Base-by-base conservation (phyloP, 768 basidiomycete genomes). In the Termitomyces sp. region DNA sequence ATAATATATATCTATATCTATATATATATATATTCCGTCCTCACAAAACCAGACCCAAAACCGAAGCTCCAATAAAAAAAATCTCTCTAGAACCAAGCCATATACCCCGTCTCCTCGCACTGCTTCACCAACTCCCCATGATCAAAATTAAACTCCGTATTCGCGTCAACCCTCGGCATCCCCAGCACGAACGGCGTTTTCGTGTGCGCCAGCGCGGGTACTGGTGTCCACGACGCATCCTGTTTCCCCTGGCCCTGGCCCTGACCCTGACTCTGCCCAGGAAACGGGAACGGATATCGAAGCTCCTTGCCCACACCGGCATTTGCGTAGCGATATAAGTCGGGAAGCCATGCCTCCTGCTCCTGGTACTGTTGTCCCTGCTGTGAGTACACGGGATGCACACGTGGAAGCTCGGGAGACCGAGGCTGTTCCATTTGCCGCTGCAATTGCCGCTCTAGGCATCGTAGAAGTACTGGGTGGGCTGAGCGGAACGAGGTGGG, bases 51-150 rank as follows among this genome's bases (percentile, higher is more conserved):
- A n/a, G 26, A 12, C 11, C 12, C 30, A 24, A 44, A 4, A 26
- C 12, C 15, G 17, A 44, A 44, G n/a, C 42, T 32, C 14, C 32
- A 3, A 34, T 34, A 30, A 44, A 32, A 24, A 34, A 19, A 30
- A n/a, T n/a, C 5, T n/a, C 21, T 32, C 68, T 70, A 85, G 62
- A 85, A 85, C 84, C 84, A 85, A 22, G 83, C 82, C 84, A 85
- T 85, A 64, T 82, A 85, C 54, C 80, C 81, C 35, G 82, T 84
- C 60, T 78, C 82, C 60, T 80, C 80, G 56, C 81, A 68, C 45
- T 79, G 77, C 45, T 74, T 79, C 57, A 50, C 37, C n/a, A 85
- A 63, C 21, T 81, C 83, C 5, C 84, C 84, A 61, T 83, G 75
- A 57, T 84, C 83, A 62, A 84, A 80, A 66, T 85, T 83, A 60